A percentile compares a stretch with the other conserved stretches of the same genome.
phyloP scores from a whole-genome alignment of 163 green algal species.

The Scenedesmus sp. region DNA sequence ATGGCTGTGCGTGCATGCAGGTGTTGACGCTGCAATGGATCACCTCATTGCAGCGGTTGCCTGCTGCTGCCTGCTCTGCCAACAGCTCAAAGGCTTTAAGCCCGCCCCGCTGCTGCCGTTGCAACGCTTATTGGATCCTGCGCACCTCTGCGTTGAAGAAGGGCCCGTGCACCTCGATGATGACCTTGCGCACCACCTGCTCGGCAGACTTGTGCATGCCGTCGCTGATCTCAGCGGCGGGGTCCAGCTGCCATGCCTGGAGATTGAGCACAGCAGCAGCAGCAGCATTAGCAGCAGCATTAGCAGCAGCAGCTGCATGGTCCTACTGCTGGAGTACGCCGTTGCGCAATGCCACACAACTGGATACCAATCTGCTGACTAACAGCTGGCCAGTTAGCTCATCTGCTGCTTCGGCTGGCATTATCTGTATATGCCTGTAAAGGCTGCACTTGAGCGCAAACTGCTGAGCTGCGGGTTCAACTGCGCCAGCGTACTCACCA shows the following conservation, averaged over 20 bases:
- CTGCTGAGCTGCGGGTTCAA: background rate
- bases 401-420: no score
- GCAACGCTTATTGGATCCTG: no score
- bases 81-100: background rate
- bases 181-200: slow-evolving; percentile 42
- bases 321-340: no score
- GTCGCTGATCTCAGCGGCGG: slow-evolving; percentile 22
- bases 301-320: background rate
- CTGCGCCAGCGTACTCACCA: slow-evolving; percentile 21
- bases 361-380: no score
- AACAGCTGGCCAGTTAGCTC: no score
- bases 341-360: no score
- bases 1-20: background rate
- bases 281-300: background rate
- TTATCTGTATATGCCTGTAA: background rate
- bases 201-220: slow-evolving; percentile 46
- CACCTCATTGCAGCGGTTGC: background rate
- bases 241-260: slow-evolving; percentile 13
- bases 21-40: background rate
- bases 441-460: background rate
- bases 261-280: background rate
- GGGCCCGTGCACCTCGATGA: slow-evolving; percentile 44
- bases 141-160: slow-evolving; percentile 48
- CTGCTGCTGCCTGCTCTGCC: background rate
- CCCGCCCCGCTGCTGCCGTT: background rate